Evolutionary conservation across 345 rosid species (phyloP), one percentile per base, ranked within the genome.

Genomic region (Aethionema arabicum): DNA sequence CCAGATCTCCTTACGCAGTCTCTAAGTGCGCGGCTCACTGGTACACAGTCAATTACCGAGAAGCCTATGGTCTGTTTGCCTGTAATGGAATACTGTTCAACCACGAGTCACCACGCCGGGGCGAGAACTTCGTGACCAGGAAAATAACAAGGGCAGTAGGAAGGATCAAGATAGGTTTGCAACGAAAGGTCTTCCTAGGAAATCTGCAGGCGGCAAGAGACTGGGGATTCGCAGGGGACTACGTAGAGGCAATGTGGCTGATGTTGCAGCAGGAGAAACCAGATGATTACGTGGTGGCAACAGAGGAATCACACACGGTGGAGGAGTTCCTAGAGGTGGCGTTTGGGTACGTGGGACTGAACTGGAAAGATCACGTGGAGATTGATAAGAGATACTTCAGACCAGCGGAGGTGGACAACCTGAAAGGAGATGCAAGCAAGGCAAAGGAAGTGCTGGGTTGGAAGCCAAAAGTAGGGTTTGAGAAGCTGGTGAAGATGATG

Each of bases 221-320:
- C 12, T 92, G 98, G 97, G 97, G 98, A 0, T 92, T 92, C 35
- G 98, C 97, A 0, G 96, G 97, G 44, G 97, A 92, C 50, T 92
- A 92, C 29, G 97, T 89, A 32, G 96, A 92, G 75, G 98, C 98
- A n/a, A 89, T 92, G 98, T 92, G 97, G 97, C 31, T 92, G 88
- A 92, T 92, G 98, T 56, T 92, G 66, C 98, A 92, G 77, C 95
- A 89, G 46, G 97, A 87, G 74, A 82, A 85, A 76, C 84, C 97
- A 0, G 95, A 87, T 10, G 98, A 92, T 65, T 92, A 89, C 55
- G 98, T 92, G 49, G 97, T 89, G 9, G 98, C 97, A 2, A 92
- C 97, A 5, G 97, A 89, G 86, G 93, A 89, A 33, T 79, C 95
- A 9, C 98, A 89, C 40, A 79, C 93, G 2, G 97, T 89, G 58